These are phyloP conservation scores for Cryphonectria nitschkei DNA, from an alignment of 2,329 filamentous ascomycete genomes.

Conservation along the genomic window DNA sequence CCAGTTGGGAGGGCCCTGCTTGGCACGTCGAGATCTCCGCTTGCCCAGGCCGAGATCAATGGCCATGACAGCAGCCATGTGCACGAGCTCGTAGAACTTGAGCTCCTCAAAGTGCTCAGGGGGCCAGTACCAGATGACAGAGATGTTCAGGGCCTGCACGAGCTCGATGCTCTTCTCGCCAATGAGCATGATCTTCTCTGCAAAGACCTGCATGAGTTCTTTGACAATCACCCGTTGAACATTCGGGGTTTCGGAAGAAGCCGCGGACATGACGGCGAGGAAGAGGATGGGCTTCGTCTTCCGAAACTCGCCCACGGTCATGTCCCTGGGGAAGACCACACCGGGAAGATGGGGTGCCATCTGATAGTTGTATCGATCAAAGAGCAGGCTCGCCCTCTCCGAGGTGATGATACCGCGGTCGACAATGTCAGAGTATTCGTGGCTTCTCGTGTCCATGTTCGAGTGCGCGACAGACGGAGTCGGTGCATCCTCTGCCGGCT, in stretches of 20 bases:
- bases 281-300: constrained; percentile 68
- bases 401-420: constrained; percentile 63
- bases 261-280: constrained; percentile 69
- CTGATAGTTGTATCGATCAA: constrained; percentile 60
- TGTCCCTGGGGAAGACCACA: constrained; percentile 61
- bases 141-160: constrained; percentile 75
- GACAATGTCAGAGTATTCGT: constrained; percentile 52
- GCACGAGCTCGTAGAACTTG: constrained; percentile 87
- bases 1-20: constrained; percentile 44
- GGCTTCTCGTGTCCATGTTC: constrained; percentile 33
- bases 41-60: constrained; percentile 77
- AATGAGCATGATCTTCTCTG: constrained; percentile 72
- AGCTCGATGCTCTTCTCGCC: constrained; percentile 84
- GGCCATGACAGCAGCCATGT: constrained; percentile 80
- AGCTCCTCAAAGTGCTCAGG: constrained; percentile 83
- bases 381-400: constrained; percentile 58
- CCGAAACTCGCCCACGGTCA: constrained; percentile 59
- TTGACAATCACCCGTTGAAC: constrained; percentile 66
- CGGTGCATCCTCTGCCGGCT: constrained; percentile 22
- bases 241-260: constrained; percentile 59
- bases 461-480: constrained; percentile 19
- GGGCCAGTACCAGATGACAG: constrained; percentile 83
- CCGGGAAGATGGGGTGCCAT: constrained; percentile 66
- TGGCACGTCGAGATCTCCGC: constrained; percentile 40
- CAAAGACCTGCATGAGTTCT: constrained; percentile 73